These are phyloP conservation scores for Desmodesmus armatus DNA, from an alignment of 139 green algal species.

Conservation along the genomic window DNA sequence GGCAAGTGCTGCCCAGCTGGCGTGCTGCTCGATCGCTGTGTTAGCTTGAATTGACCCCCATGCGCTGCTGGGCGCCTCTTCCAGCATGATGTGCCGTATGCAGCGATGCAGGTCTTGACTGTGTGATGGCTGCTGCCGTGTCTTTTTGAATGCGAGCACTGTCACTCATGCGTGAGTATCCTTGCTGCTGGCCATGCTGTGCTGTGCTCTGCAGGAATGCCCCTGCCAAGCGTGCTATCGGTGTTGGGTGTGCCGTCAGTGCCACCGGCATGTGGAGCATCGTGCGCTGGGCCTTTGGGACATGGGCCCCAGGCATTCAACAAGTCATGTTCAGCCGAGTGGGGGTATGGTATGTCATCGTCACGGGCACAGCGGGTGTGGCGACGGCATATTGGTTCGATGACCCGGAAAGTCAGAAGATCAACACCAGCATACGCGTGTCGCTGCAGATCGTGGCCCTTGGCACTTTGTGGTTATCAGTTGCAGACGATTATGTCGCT, in stretches of 20 bases:
- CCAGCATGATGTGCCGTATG: background rate
- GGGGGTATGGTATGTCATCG: slow-evolving; percentile 53
- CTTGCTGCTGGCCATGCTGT: background rate
- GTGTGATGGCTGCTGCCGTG: background rate
- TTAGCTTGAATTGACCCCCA: background rate
- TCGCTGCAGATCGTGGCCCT: slow-evolving; percentile 69
- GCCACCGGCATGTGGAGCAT: background rate
- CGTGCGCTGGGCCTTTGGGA: slow-evolving; percentile 32
- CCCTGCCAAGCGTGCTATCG: slow-evolving; percentile 39
- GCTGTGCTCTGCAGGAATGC: background rate
- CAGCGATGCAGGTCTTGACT: background rate
- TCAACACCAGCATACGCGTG: slow-evolving; percentile 67
- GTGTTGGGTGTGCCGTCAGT: slow-evolving; percentile 16
- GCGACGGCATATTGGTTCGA: slow-evolving; percentile 79
- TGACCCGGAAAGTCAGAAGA: slow-evolving; percentile 59
- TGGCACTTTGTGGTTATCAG: slow-evolving; percentile 2
- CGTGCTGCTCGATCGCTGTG: background rate
- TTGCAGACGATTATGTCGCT: slow-evolving; percentile 5
- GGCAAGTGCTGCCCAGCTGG: background rate
- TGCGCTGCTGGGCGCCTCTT: background rate
- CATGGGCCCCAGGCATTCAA: slow-evolving; percentile 26
- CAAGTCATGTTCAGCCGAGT: slow-evolving; percentile 27
- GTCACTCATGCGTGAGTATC: too few species aligned
- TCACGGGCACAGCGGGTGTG: slow-evolving; percentile 57
- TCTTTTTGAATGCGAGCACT: background rate